Conservation (phyloP, 306 rosid species). For the Styphnolobium japonicum region DNA sequence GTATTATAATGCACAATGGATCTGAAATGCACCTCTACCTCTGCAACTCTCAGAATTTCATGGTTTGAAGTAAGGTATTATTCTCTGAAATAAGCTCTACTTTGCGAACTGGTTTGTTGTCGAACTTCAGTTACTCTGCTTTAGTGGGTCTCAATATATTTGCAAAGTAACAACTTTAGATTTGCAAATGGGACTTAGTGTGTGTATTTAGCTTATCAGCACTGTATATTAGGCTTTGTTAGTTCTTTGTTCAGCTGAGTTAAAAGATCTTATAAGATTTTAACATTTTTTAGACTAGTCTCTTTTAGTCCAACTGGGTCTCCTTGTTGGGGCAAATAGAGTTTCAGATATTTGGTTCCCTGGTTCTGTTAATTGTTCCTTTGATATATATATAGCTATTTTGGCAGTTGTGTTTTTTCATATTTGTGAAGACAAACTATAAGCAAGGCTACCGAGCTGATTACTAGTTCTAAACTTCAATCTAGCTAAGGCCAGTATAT, state of each 20-base stretch:
- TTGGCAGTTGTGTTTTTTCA: constrained; percentile 4
- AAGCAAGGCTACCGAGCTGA: background rate
- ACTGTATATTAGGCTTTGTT: background rate
- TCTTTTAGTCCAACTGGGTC: constrained; percentile 29
- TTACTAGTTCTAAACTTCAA: constrained; percentile 6
- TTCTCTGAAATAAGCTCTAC: constrained; percentile 31
- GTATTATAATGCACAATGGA: constrained; percentile 45
- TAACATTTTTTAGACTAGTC: background rate
- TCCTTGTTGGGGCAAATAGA: constrained; percentile 24
- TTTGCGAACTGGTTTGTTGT: constrained; percentile 33
- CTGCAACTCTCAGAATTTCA: constrained; percentile 64
- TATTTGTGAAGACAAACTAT: background rate
- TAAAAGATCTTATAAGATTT: background rate
- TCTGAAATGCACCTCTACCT: constrained; percentile 48
- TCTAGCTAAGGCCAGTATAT: constrained; percentile 13
- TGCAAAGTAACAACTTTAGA: background rate
- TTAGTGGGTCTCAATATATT: background rate
- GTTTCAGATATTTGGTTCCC: constrained; percentile 24
- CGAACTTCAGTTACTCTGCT: constrained; percentile 16
- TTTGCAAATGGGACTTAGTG: background rate
- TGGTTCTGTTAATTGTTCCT: constrained; percentile 15
- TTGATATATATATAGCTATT: constrained; percentile 10
- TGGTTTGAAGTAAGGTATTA: constrained; percentile 40
- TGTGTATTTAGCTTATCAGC: constrained; percentile 3
- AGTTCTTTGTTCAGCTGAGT: background rate